These are phyloP conservation scores for Penicillium freii DNA, from an alignment of 2,329 filamentous ascomycete genomes.

Conservation along the genomic window DNA sequence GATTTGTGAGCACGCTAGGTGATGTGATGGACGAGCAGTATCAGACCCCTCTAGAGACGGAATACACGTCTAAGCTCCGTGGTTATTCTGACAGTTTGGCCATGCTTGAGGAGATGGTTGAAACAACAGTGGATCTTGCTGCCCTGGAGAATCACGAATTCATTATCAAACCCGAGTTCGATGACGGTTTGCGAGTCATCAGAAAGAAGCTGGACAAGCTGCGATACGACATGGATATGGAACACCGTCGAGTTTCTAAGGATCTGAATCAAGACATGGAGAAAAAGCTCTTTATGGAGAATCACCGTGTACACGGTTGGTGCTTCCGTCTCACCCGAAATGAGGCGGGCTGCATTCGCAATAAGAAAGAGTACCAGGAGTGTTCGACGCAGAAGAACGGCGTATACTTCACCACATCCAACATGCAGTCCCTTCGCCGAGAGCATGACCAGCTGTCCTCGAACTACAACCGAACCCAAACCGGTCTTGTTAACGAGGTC, in stretches of 20 bases:
- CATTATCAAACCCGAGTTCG: slow-evolving; percentile 98
- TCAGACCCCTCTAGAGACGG: slow-evolving; percentile 76
- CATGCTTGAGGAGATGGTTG: slow-evolving; percentile 95
- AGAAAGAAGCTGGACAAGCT: slow-evolving; percentile 86
- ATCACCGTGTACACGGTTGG: slow-evolving; percentile 93
- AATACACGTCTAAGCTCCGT: slow-evolving; percentile 81
- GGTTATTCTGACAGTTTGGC: slow-evolving; percentile 74
- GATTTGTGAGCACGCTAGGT: slow-evolving; percentile 84
- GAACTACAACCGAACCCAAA: slow-evolving; percentile 93
- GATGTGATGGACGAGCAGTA: slow-evolving; percentile 95
- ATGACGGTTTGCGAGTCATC: slow-evolving; percentile 83
- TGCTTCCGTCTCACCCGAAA: slow-evolving; percentile 90
- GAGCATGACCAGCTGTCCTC: slow-evolving; percentile 93
- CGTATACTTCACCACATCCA: slow-evolving; percentile 92
- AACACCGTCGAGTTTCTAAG: slow-evolving; percentile 71
- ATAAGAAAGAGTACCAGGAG: slow-evolving; percentile 85
- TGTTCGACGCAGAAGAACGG: slow-evolving; percentile 99
- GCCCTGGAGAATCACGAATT: slow-evolving; percentile 96
- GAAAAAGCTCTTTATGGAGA: slow-evolving; percentile 97
- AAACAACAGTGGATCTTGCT: slow-evolving; percentile 94
- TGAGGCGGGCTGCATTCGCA: slow-evolving; percentile 89
- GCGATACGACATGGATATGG: slow-evolving; percentile 75
- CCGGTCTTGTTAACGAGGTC: slow-evolving; percentile 85
- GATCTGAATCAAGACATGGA: slow-evolving; percentile 91
- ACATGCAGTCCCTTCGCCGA: slow-evolving; percentile 73